Evolutionary conservation across 1,284 basidiomycete genomes (phyloP), one percentile per base, ranked within the genome.

Genomic region (Ganoderma lucidum): DNA sequence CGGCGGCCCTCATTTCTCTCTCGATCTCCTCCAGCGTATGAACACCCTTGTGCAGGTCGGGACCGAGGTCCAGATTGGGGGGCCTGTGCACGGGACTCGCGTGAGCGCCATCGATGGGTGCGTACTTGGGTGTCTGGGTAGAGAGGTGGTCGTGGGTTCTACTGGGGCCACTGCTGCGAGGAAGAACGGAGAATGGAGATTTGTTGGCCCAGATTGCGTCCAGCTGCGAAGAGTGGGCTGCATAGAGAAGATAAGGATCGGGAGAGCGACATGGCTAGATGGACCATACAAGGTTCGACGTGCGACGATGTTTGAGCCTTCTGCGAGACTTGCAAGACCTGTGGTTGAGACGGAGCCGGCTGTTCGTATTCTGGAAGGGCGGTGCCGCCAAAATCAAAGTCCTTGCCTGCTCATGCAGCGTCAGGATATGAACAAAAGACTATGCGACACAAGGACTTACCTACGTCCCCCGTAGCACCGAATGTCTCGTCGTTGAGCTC

Each of bases 401-500:
- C 96, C 79, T 92, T 95, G 78, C 92, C 96, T 97, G 61, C 78
- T 63, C 64, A 44, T 41, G 23, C 1, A n/a, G 60, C 39, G n/a
- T 65, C 72, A 19, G 45, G 30, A 59, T 60, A 23, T 37, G 23
- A 39, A 44, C 35, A 45, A 35, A 19, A 56, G 9, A 48, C 63
- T 28, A 44, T 28, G 8, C 62, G 23, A 68, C 32, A 48, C 23
- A 9, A 28, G 28, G 61, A 80, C 88, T 84, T 79, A 95, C 95
- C 93, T 70, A 96, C 86, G 69, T 80, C 82, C 32, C 85, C 90
- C 59, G 83, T 76, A 51, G 83, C 87, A 48, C 97, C 97, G 83
- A 99, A 99, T 1, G 97, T 99, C 84, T 98, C 96, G 78, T 98
- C 95, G 81, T 98, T 98, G 75, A 96, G 80, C 73, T 96, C 96